Base-by-base conservation (phyloP, 2,329 filamentous ascomycete species). In the Alternaria alternata region DNA sequence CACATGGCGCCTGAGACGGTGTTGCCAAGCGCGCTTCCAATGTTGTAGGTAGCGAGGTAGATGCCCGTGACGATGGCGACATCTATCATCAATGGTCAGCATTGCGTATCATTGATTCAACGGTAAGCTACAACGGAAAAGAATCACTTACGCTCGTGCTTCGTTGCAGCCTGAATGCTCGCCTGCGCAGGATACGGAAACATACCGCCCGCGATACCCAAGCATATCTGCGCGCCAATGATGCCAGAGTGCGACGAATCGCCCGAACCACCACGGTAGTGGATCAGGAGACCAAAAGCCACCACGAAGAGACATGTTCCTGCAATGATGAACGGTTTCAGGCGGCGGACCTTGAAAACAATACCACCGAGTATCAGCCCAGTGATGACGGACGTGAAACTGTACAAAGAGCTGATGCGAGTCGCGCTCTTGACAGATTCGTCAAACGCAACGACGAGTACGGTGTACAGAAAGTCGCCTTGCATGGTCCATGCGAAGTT, bases 21-120 rank as follows among this genome's bases (percentile, higher is more conserved):
- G 70, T 85, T 85, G 22, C 88, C 87, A 1, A 89, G 73, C 1
- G 87, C 87, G 5, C 83, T 87, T 30, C 88, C 88, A 39, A 89
- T 81, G 71, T 87, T 87, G 78, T 89, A 89, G n/a, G 80, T 83
- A 16, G 87, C 85, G 3, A 90, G 83, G 71, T 85, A 90, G 18
- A 90, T 74, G 41, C 85, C 87, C 0, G 87, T 90, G 63, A 90
- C 84, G 63, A 89, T 85, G 43, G 88, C 88, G 32, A 90, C 80
- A 66, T 89, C 56, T 55, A 18, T 18, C 51, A 18, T 28, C 11
- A 12, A 8, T 26, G 1, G 30, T 44, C 18, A 43, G 22, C 36
- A 12, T 54, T 28, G n/a, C n/a, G 24, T 34, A 20, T n/a, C 24
- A 4, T 7, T 8, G 7, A 20, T 39, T 22, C 5, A 7, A 26